Percentiles rank a stretch among this genome's conserved stretches.
Conservation (phyloP, 306 rosid genomes). For the Cicer chorassanicum region DNA sequence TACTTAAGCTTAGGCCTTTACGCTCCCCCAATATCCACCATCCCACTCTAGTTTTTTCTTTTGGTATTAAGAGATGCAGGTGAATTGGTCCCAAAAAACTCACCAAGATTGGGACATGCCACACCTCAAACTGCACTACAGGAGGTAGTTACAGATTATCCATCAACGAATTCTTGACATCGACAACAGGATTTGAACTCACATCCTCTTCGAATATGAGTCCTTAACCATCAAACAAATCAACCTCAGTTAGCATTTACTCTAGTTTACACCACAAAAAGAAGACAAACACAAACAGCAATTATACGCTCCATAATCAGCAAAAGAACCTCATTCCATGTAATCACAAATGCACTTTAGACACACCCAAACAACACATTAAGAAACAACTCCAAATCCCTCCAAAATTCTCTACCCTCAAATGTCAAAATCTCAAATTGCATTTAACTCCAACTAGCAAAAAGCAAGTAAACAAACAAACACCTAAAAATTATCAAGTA, state of each 20-base stretch:
- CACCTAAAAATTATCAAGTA: constrained; percentile 1
- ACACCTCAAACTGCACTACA: background rate
- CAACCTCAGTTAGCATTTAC: background rate
- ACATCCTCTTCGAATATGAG: background rate
- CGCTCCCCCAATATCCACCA: background rate
- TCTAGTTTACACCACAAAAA: background rate
- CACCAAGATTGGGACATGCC: background rate
- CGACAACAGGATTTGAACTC: background rate
- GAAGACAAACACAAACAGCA: constrained; percentile 29
- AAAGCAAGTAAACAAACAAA: background rate
- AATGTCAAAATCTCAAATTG: constrained; percentile 16
- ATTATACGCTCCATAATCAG: constrained; percentile 6
- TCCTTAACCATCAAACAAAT: background rate
- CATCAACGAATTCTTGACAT: background rate
- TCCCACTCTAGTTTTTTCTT: background rate
- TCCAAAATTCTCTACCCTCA: constrained; percentile 22
- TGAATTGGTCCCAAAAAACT: background rate
- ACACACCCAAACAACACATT: background rate
- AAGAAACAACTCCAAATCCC: constrained; percentile 32
- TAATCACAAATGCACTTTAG: background rate
- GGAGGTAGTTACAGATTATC: background rate
- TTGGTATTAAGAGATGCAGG: background rate
- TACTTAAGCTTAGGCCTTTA: background rate
- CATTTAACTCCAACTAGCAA: constrained; percentile 31
- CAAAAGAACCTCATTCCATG: constrained; percentile 28